Percentiles rank a stretch among this genome's conserved stretches.
These are phyloP conservation scores for Pseudogymnoascus sp. DNA, from an alignment of 2,329 filamentous ascomycete genomes.

Conservation along the genomic window DNA sequence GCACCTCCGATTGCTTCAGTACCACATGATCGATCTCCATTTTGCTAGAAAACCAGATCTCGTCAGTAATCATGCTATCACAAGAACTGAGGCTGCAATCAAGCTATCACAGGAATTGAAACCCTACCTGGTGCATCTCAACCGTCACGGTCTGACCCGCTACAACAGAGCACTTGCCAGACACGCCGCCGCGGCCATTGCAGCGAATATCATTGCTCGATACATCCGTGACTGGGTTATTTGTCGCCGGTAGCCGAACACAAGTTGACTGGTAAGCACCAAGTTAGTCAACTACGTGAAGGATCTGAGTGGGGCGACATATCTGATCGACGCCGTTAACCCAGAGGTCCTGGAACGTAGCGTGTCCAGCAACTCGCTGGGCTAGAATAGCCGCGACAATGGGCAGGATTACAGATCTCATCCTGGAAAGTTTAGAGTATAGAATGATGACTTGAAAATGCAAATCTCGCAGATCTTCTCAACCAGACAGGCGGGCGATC, in stretches of 20 bases:
- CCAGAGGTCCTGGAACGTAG: constrained; percentile 44
- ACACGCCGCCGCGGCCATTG: constrained; percentile 33
- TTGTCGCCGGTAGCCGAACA: constrained; percentile 42
- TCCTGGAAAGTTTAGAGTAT: neutral
- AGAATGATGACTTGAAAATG: neutral
- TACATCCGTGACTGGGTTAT: constrained; percentile 45
- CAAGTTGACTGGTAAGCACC: constrained; percentile 26
- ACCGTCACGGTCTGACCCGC: constrained; percentile 37
- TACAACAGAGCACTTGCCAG: constrained; percentile 39
- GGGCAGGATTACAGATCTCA: constrained; percentile 1
- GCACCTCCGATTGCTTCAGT: constrained; percentile 46
- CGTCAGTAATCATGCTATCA: neutral
- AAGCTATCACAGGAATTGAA: neutral
- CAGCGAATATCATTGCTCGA: constrained; percentile 43
- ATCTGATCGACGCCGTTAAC: constrained; percentile 33
- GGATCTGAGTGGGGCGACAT: neutral
- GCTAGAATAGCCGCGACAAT: constrained; percentile 5
- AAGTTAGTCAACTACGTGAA: neutral
- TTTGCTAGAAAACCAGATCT: constrained; percentile 27
- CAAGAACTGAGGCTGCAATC: neutral
- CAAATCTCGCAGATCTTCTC: neutral
- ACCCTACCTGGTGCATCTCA: constrained; percentile 45
- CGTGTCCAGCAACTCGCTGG: constrained; percentile 34
- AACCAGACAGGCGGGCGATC: neutral
- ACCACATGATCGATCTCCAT: constrained; percentile 38